Conservation (phyloP, 129 eudicot genomes). For the Saposhnikovia divaricata region DNA sequence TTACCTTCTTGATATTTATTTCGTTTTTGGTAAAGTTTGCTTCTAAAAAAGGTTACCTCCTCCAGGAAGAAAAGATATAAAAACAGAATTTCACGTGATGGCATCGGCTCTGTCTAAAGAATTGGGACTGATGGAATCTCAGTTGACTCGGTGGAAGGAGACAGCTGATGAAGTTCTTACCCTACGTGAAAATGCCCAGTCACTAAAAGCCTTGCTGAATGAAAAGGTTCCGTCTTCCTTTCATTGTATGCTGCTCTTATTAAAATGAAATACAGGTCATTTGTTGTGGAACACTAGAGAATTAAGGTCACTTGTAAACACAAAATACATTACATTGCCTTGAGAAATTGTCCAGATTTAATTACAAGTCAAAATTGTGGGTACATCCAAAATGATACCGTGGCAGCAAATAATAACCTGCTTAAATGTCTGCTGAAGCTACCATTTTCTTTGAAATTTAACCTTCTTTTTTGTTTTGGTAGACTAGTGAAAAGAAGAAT, state of each 20-base stretch:
- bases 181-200: slow-evolving; percentile 53
- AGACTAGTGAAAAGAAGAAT: slow-evolving; percentile 56
- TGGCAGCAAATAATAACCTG: neutral
- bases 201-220: slow-evolving; percentile 46
- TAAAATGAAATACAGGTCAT: neutral
- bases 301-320: neutral
- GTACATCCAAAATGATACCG: neutral
- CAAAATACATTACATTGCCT: neutral
- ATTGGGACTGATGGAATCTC: slow-evolving; percentile 81
- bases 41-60: slow-evolving; percentile 9
- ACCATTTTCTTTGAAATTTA: neutral
- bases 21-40: slow-evolving; percentile 3
- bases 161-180: slow-evolving; percentile 66
- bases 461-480: slow-evolving; percentile 17
- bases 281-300: neutral
- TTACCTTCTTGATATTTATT: slow-evolving; percentile 3
- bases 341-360: neutral
- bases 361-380: neutral
- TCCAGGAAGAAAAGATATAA: slow-evolving; percentile 79
- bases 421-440: slow-evolving; percentile 10
- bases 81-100: slow-evolving; percentile 84
- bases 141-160: slow-evolving; percentile 73
- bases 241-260: neutral
- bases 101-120: slow-evolving; percentile 85
- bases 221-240: slow-evolving; percentile 42